phyloP scores from a whole-genome alignment of 129 eudicot genomes.

The Artemisia argyi region DNA sequence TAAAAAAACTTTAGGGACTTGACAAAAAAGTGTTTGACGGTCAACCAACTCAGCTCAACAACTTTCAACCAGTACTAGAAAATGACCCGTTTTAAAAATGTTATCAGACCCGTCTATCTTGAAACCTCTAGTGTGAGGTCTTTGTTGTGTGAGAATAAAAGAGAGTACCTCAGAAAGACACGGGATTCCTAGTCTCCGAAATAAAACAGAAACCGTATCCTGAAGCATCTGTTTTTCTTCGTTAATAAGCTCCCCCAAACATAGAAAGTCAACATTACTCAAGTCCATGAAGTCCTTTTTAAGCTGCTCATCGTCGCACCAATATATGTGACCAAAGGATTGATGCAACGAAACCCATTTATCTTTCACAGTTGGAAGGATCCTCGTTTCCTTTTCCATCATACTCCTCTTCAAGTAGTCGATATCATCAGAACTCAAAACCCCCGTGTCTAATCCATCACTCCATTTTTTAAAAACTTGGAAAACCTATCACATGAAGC shows the following conservation, averaged over 20 bases:
- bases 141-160: conserved; percentile 18
- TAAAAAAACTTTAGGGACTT: no score
- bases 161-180: conserved; percentile 64
- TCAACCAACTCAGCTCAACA: no score
- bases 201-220: conserved; percentile 43
- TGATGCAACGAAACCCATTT: conserved; percentile 85
- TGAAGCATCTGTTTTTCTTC: conserved; percentile 50
- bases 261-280: conserved; percentile 55
- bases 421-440: conserved; percentile 47
- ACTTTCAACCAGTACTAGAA: no score
- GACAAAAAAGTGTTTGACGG: no score
- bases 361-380: conserved; percentile 73
- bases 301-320: conserved; percentile 68
- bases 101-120: no score
- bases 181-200: conserved; percentile 60
- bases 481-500: conserved; percentile 49
- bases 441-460: conserved; percentile 57
- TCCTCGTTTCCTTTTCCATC: conserved; percentile 42
- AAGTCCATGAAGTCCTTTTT: conserved; percentile 60
- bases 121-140: not conserved
- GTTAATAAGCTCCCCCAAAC: conserved; percentile 49
- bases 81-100: no score
- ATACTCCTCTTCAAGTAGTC: conserved; percentile 55
- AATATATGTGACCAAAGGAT: conserved; percentile 67
- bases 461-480: conserved; percentile 64